Percentiles rank a stretch among this genome's conserved stretches.
Conservation (phyloP, 352 stramenopile species). For the Phytophthora ohioensis region DNA sequence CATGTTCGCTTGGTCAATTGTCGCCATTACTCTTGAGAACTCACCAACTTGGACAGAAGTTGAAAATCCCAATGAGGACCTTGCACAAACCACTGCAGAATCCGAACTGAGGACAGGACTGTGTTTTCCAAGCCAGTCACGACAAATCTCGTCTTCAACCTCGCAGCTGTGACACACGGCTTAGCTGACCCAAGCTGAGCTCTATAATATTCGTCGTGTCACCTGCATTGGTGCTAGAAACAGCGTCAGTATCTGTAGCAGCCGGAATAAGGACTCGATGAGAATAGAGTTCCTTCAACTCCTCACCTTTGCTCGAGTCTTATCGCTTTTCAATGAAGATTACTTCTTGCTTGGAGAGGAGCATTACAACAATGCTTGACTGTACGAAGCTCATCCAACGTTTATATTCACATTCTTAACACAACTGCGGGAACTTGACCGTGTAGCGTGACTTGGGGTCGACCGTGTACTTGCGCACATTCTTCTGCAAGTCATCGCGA, state of each 20-base stretch:
- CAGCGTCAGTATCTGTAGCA: no score
- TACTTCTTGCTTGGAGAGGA: neutral
- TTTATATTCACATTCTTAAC: conserved; percentile 44
- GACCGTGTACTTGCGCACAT: conserved; percentile 84
- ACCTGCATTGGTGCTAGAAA: no score
- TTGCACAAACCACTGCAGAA: conserved; percentile 25
- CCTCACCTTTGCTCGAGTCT: no score
- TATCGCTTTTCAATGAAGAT: no score
- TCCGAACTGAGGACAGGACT: conserved; percentile 22
- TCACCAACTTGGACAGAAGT: neutral
- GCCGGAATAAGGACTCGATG: no score
- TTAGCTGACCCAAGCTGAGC: no score
- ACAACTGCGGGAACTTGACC: conserved; percentile 76
- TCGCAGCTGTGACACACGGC: neutral
- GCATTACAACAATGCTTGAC: neutral
- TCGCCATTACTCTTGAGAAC: conserved; percentile 12
- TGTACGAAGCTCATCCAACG: conserved; percentile 5
- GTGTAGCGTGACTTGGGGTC: conserved; percentile 81
- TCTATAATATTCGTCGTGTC: no score
- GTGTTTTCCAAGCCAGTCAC: neutral
- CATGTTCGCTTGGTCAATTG: conserved; percentile 1
- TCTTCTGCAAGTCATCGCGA: conserved; percentile 81
- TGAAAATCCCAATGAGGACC: neutral
- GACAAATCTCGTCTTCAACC: conserved; percentile 19
- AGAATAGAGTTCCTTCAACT: no score